phyloP scores from a whole-genome alignment of 73 alveolate genomes.

The Uronychia binucleata region DNA sequence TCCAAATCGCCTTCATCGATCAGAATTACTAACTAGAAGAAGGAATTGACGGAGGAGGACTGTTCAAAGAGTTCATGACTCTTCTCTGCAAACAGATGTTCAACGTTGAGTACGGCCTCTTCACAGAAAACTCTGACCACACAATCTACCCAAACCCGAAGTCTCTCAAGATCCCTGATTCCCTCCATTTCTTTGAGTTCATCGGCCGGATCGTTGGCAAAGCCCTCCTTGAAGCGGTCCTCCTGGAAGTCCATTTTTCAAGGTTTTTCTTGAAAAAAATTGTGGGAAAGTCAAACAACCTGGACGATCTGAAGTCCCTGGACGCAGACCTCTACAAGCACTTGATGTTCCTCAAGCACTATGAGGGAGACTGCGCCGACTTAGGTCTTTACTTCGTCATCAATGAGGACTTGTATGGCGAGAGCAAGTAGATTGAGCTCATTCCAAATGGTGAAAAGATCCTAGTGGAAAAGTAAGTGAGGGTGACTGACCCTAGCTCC shows the following conservation, averaged over 20 bases:
- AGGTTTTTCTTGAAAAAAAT: conserved; percentile 9
- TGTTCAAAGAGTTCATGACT: conserved; percentile 56
- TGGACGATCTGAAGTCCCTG: conserved; percentile 66
- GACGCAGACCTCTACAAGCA: conserved; percentile 63
- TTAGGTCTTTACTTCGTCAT: conserved; percentile 41
- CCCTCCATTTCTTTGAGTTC: conserved; percentile 26
- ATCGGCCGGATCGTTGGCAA: conserved; percentile 53
- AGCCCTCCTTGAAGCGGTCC: conserved; percentile 31
- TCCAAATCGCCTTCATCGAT: conserved; percentile 22
- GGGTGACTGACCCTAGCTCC: conserved; percentile 37
- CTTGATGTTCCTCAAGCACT: conserved; percentile 63
- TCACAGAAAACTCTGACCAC: conserved; percentile 36
- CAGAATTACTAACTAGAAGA: conserved; percentile 27
- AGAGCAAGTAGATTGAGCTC: conserved; percentile 60
- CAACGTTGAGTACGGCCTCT: conserved; percentile 41
- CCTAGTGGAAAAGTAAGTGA: conserved; percentile 75
- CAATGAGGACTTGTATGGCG: conserved; percentile 37
- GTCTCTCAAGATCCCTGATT: background rate
- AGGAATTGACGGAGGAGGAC: conserved; percentile 71
- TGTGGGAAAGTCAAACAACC: conserved; percentile 27
- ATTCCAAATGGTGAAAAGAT: conserved; percentile 80
- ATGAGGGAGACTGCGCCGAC: conserved; percentile 67
- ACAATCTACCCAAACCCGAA: conserved; percentile 36
- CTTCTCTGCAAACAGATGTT: conserved; percentile 28
- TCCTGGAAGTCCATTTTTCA: conserved; percentile 27